These are phyloP conservation scores for Saururus chinensis DNA, from an alignment of 164 flowering plant genomes.

Conservation along the genomic window DNA sequence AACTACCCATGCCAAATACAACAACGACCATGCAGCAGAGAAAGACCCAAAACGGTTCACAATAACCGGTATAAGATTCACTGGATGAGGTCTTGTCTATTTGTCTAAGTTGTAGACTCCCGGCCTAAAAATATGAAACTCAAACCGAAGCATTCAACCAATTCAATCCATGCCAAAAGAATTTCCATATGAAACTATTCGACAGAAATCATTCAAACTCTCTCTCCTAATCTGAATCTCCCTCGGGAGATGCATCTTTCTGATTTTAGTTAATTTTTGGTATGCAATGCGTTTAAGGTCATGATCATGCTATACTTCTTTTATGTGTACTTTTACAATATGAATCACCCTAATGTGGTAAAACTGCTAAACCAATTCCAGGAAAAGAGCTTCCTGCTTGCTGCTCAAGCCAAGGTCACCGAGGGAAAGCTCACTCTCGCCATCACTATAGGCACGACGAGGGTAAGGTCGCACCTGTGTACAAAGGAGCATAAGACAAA, in stretches of 20 bases:
- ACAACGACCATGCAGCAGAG: no score
- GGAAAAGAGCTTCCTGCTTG: conserved; percentile 90
- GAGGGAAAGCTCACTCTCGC: conserved; percentile 47
- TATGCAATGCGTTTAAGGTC: background rate
- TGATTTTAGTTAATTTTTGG: no score
- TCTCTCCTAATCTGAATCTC: background rate
- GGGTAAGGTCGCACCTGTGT: conserved; percentile 93
- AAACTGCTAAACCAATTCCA: conserved; percentile 49
- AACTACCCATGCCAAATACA: no score
- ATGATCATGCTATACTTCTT: no score
- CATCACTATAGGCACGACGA: conserved; percentile 66
- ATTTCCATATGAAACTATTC: background rate
- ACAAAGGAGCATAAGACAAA: background rate
- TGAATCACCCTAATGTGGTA: background rate
- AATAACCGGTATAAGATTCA: no score
- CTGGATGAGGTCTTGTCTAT: no score
- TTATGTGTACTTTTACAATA: no score
- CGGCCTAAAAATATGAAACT: no score
- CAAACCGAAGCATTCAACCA: conserved; percentile 2
- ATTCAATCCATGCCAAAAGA: background rate
- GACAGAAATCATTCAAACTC: background rate
- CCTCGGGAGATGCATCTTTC: no score
- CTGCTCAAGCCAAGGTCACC: conserved; percentile 74
- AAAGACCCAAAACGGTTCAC: no score
- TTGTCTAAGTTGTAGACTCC: no score